Base-by-base conservation (phyloP, 306 rosid genomes). In the Casuarina glauca region DNA sequence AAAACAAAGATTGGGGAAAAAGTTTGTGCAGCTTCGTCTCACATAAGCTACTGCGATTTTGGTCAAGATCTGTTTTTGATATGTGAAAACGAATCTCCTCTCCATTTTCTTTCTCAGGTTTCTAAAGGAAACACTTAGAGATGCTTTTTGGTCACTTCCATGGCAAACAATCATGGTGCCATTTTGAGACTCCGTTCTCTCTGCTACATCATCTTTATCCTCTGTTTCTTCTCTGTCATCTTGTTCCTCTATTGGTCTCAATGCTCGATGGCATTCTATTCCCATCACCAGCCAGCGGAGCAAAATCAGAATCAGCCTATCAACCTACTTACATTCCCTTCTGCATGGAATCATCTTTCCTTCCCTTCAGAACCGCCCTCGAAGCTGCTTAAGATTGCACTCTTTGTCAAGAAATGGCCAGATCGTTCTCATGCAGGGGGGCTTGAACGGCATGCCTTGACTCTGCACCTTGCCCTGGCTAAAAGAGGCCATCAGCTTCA, bases 321-420 rank as follows among this genome's bases (percentile, higher is more conserved):
- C 63, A 57, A 92, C 41, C 89, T 92, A 42, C 89, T 90, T 69
- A 73, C 79, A 63, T 88, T 82, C 75, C 89, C 93, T 79, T 78
- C 77, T 62, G 91, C 94, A 12, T 88, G 91, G 97, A 91, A 88
- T 75, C 82, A 78, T 64, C 87, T 91, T 38, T 20, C 41, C 12
- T 89, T 87, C 75, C 17, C 91, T 64, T n/a, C 85, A 72, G 74
- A 74, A 10, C 85, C 84, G 64, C 91, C 90, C 42, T 8, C 76
- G 7, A 88, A 86, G 26, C 44, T 85, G 17, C 89, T 88, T 0
- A 92, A 88, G 84, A 85, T 90, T 70, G 95, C 91, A 10, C 89
- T 88, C 36, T 92, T 90, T 75, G 93, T 92, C 78, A 92, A 84
- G 89, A 90, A 88, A 87, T 92, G 97, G 95, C 93, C 95, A 42